These are phyloP conservation scores for Dichotomopilus funicola DNA, from an alignment of 2,329 filamentous ascomycete species.

Conservation along the genomic window DNA sequence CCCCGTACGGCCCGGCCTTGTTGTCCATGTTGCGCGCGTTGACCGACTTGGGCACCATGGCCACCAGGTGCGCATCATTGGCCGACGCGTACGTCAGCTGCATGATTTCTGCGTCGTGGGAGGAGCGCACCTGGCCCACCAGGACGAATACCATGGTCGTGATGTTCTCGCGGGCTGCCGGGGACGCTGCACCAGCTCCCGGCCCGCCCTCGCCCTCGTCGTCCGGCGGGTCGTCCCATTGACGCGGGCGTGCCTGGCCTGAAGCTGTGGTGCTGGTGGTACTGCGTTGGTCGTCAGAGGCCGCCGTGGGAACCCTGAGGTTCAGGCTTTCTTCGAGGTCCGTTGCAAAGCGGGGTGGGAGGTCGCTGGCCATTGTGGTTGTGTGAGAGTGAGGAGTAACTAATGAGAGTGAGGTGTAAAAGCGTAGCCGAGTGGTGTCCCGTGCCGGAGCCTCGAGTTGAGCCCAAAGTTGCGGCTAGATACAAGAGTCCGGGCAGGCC, in stretches of 20 bases:
- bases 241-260: neutral
- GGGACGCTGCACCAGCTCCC: no score
- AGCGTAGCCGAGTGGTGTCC: neutral
- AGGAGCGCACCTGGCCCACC: neutral
- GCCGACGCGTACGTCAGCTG: slow-evolving; percentile 11
- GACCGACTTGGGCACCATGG: neutral
- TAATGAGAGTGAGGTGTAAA: neutral
- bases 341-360: slow-evolving; percentile 6
- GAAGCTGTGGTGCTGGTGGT: slow-evolving; percentile 1
- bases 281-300: slow-evolving; percentile 4
- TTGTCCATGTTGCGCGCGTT: neutral
- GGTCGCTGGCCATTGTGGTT: slow-evolving; percentile 2
- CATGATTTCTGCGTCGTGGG: slow-evolving; percentile 6
- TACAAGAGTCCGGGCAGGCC: no score
- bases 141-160: slow-evolving; percentile 19
- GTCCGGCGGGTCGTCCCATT: slow-evolving; percentile 23
- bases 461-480: no score
- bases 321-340: slow-evolving; percentile 8
- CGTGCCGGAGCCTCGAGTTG: no score
- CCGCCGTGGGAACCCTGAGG: neutral
- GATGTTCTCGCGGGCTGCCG: slow-evolving; percentile 4
- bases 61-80: slow-evolving; percentile 10
- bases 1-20: neutral
- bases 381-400: neutral
- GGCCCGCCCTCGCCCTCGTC: slow-evolving; percentile 6